Base-by-base conservation (phyloP, 2,329 filamentous ascomycete species). In the Blumeriella jaapii region DNA sequence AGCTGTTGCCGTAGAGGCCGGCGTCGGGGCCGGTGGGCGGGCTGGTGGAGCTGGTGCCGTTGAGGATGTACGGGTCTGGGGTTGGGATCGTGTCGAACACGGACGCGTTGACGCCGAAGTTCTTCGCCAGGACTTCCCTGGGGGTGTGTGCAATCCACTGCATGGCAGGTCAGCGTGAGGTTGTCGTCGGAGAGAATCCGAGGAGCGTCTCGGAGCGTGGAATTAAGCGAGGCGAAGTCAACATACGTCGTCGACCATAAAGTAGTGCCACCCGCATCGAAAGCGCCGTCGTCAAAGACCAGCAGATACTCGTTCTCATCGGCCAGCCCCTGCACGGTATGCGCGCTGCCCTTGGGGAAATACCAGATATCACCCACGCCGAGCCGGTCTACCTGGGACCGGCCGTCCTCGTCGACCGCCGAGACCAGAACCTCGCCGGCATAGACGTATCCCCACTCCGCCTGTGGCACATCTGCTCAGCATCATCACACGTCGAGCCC, bases 291-390 rank as follows among this genome's bases (percentile, higher is more conserved):
- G 39, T 75, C 71, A 41, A 74, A 75, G 39, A 78, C 62, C 20
- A 78, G 61, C 2, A 79, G 60, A 49, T 78, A 78, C 42, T 77
- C 71, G 3, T 81, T 77, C n/a, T 67, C 62, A n/a, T n/a, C n/a
- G 27, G 71, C 67, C 1, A 85, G 61, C 1, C 79, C 81, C 56
- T 85, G 81, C 2, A 86, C 70, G 0, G 78, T 82, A 56, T 86
- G 82, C n/a, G 82, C 81, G 19, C 83, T 70, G 8, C 82, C 82
- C 8, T 74, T 73, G 13, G 82, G 81, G 59, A 86, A 86, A 51
- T 83, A 86, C 80, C 79, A 87, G 5, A 86, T 56, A 43, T 87
- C 82, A 4, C 82, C 82, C 52, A 81, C 78, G 50, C 76, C 68
- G 12, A 86, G 59, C 49, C 86, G 81, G 42, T 84, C 82, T 44